phyloP scores from a whole-genome alignment of 805 yeast genomes.

The Maudiozyma barnettii region DNA sequence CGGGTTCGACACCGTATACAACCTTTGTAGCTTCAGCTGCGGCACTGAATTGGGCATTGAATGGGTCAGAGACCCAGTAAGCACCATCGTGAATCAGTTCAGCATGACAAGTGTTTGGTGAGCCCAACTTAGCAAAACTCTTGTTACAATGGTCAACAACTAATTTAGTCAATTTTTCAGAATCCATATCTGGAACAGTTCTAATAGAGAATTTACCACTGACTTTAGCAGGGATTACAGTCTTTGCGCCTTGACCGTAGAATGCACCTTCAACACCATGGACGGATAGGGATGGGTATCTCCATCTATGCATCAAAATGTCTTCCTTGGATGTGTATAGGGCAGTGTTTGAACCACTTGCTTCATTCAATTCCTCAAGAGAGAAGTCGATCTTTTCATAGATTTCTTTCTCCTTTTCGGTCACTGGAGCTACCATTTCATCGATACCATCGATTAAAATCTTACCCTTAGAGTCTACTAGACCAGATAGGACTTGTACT shows the following conservation, averaged over 20 bases:
- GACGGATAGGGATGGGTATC: conserved; percentile 89
- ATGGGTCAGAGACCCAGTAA: conserved; percentile 94
- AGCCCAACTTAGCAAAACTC: conserved; percentile 54
- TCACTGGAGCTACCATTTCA: conserved; percentile 93
- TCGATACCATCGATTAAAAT: conserved; percentile 79
- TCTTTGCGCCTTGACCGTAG: conserved; percentile 90
- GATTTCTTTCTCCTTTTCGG: conserved; percentile 64
- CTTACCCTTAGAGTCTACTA: conserved; percentile 75
- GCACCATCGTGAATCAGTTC: conserved; percentile 89
- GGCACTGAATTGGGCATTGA: conserved; percentile 85
- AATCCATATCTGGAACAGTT: conserved; percentile 91
- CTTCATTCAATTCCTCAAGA: conserved; percentile 74
- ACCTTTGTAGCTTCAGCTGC: conserved; percentile 89
- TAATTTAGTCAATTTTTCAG: conserved; percentile 64
- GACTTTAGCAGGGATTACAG: conserved; percentile 94
- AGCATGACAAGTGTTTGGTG: conserved; percentile 65
- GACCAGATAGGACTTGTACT: conserved; percentile 60
- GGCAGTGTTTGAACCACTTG: conserved; percentile 81
- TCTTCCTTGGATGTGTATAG: conserved; percentile 69
- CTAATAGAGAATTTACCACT: conserved; percentile 92
- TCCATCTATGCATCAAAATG: conserved; percentile 96
- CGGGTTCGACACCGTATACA: conserved; percentile 94
- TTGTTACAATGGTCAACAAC: conserved; percentile 64
- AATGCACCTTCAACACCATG: conserved; percentile 99
- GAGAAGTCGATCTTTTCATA: conserved; percentile 83